Conservation (phyloP, 176 grass and related monocot species). For the Hordeum marinum region DNA sequence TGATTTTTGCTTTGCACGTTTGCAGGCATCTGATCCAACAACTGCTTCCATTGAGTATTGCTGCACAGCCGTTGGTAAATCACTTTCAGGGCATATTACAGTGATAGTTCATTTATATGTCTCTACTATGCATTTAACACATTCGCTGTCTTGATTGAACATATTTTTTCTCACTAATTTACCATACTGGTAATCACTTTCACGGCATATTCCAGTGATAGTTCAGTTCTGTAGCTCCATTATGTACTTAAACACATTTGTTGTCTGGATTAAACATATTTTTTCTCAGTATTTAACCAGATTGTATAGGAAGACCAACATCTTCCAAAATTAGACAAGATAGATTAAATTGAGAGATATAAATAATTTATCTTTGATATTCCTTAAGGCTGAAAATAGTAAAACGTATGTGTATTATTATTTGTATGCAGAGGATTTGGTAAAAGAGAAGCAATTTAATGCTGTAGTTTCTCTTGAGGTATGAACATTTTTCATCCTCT, state of each 20-base stretch:
- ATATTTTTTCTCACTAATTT: background rate
- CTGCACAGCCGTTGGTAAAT: slow-evolving; percentile 67
- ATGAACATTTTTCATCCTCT: slow-evolving; percentile 16
- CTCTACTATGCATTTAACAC: background rate
- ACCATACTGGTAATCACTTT: slow-evolving; percentile 24
- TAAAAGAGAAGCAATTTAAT: slow-evolving; percentile 74
- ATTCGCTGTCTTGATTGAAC: background rate
- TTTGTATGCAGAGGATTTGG: slow-evolving; percentile 85
- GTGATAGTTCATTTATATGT: background rate
- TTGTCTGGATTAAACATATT: background rate
- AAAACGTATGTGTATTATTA: too few species aligned
- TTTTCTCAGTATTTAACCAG: background rate
- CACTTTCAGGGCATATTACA: background rate
- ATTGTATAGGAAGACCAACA: too few species aligned
- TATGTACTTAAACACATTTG: background rate
- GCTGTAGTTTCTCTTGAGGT: slow-evolving; percentile 90
- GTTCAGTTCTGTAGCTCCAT: background rate
- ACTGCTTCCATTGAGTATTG: slow-evolving; percentile 85
- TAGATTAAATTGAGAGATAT: background rate
- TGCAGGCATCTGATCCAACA: slow-evolving; percentile 64
- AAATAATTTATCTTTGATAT: background rate
- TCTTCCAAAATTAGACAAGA: too few species aligned
- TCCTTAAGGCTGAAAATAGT: slow-evolving; percentile 18
- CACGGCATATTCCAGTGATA: background rate
- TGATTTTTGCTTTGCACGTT: slow-evolving; percentile 4